Evolutionary conservation across 768 basidiomycete genomes (phyloP), one percentile per base, ranked within the genome.

Genomic region (Podaxis rugospora): DNA sequence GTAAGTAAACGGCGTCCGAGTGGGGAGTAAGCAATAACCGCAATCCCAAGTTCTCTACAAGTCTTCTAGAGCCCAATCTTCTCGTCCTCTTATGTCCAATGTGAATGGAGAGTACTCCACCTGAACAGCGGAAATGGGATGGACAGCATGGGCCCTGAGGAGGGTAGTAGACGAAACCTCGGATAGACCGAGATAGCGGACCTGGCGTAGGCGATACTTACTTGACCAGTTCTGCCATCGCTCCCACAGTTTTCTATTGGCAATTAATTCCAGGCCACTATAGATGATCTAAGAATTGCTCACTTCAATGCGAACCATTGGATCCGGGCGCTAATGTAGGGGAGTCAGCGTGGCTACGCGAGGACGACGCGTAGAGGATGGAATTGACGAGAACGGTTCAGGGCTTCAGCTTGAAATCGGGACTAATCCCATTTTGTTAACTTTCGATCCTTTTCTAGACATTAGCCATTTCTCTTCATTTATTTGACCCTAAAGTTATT

Each of bases 141-240:
- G 83, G 9, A 83, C 67, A 6, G 77, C 75, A 40, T 76, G 76
- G 10, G 82, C 83, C 14, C 83, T 78, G 27, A 81, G 78, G 27
- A 85, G 72, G 1, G 80, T 79, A 2, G 62, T 57, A 0, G 78
- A 72, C 2, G 80, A 80, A 59, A 76, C 71, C 65, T 86, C 84
- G 21, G 81, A 84, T 46, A 85, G 76, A 1, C 85, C 83, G 9
- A 86, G 64, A 66, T 81, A 76, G 61, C 70, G 76, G 59, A 77
- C 75, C 66, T 80, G 23, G 27, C 6, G 28, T 6, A 32, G 72
- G 14, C 4, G 16, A 42, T 6, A 36, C 70, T 62, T 68, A 82
- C 82, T 82, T 78, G 54, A 83, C 83, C 23, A 82, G 74, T 60
- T 83, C 77, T 0, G 78, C 78, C 78, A 84, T 78, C 0, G 79